Conservation (phyloP, 2,329 filamentous ascomycete species). For the Hirsutella rhossiliensis region DNA sequence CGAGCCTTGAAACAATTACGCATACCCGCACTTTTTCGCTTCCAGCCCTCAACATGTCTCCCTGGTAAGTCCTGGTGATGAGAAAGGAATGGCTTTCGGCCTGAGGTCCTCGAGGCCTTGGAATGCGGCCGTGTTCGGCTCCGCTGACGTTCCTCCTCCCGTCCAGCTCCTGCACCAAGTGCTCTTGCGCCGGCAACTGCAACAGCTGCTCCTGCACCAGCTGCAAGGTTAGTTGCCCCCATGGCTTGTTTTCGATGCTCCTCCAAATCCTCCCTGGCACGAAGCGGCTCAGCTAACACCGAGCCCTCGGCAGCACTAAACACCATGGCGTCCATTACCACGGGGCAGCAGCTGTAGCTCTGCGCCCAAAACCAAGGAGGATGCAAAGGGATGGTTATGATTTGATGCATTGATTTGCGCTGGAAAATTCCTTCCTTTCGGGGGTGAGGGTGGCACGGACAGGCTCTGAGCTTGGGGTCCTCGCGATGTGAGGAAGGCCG, state of each 20-base stretch:
- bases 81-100: neutral
- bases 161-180: slow-evolving; percentile 9
- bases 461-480: too few species aligned
- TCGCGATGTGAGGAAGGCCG: too few species aligned
- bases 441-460: too few species aligned
- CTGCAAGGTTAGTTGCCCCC: slow-evolving; percentile 14
- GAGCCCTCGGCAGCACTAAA: too few species aligned
- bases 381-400: too few species aligned
- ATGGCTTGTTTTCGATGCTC: slow-evolving; percentile 7
- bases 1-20: neutral
- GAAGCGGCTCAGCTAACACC: too few species aligned
- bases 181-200: slow-evolving; percentile 12
- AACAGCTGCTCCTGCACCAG: slow-evolving; percentile 10
- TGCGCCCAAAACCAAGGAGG: too few species aligned
- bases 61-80: neutral
- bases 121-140: neutral
- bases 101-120: neutral
- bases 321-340: too few species aligned
- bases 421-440: too few species aligned
- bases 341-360: too few species aligned
- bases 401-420: too few species aligned
- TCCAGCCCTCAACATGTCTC: neutral
- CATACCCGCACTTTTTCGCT: neutral
- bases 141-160: neutral
- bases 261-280: too few species aligned